A percentile compares a stretch with the other conserved stretches of the same genome.
These are phyloP conservation scores for Fusarium nygamai DNA, from an alignment of 2,329 filamentous ascomycete genomes.

Conservation along the genomic window DNA sequence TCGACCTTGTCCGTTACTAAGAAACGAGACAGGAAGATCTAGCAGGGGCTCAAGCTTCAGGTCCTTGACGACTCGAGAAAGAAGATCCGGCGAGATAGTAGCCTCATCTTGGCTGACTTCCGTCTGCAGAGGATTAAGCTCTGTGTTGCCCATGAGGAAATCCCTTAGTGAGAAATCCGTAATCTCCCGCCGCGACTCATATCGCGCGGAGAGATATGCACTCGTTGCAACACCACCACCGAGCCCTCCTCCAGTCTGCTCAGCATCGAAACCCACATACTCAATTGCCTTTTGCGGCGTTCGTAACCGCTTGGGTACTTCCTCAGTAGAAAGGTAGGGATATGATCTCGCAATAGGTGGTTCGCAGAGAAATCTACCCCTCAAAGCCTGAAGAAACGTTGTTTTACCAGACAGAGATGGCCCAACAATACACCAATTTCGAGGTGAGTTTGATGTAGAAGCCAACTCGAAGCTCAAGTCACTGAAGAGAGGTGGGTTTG, in stretches of 20 bases:
- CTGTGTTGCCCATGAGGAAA: slow-evolving; percentile 83
- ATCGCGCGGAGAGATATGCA: slow-evolving; percentile 87
- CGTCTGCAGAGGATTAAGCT: slow-evolving; percentile 75
- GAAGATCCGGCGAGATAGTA: slow-evolving; percentile 58
- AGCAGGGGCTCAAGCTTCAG: slow-evolving; percentile 75
- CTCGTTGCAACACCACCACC: slow-evolving; percentile 69
- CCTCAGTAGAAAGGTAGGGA: slow-evolving; percentile 76
- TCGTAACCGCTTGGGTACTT: slow-evolving; percentile 65
- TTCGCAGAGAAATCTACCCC: slow-evolving; percentile 78
- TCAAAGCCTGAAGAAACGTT: slow-evolving; percentile 80
- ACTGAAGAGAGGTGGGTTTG: slow-evolving; percentile 79
- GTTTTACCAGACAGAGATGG: slow-evolving; percentile 83
- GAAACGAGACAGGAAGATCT: slow-evolving; percentile 83
- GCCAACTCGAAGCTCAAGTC: slow-evolving; percentile 76
- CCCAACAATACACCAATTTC: slow-evolving; percentile 87
- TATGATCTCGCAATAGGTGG: slow-evolving; percentile 81
- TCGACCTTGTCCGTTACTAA: slow-evolving; percentile 93
- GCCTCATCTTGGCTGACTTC: slow-evolving; percentile 53
- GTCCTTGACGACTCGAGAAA: slow-evolving; percentile 74
- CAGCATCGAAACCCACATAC: slow-evolving; percentile 90
- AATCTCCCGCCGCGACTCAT: slow-evolving; percentile 86
- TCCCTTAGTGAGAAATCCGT: slow-evolving; percentile 87
- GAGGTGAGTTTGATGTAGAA: slow-evolving; percentile 58
- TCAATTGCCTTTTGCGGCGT: slow-evolving; percentile 76
- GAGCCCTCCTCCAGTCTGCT: slow-evolving; percentile 64